Base-by-base conservation (phyloP, 257 asterid genomes). In the Leptodermis oblonga region DNA sequence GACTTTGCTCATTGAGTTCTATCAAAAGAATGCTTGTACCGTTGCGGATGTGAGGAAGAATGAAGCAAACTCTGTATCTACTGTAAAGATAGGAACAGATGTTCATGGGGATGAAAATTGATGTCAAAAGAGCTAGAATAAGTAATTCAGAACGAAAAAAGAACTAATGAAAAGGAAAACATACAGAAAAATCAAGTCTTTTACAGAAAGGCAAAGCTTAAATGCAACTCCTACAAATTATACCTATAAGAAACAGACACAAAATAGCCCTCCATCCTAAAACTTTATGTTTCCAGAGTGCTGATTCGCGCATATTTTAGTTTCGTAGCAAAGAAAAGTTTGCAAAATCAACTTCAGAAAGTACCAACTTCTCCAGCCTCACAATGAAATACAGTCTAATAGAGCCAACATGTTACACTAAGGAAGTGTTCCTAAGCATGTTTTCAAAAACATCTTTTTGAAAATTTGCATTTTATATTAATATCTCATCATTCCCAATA, bases 1-100 rank as follows among this genome's bases (percentile, higher is more conserved):
- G 74, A 85, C 88, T 71, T 85, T 90, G 80, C 70, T 86, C 98
- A 92, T 92, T 71, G 66, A 68, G 49, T 22, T 72, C 52, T 39
- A 41, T 59, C n/a, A 46, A 61, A 55, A 78, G 55, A 53, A 31
- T 71, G 53, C 59, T 56, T 65, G 36, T 31, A 28, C 36, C 17
- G 10, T 51, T 67, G 48, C 20, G 22, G n/a, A 15, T 1, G 59
- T 13, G 64, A 26, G 15, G 41, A 8, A 26, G 39, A 69, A 52
- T 0, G 31, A 62, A 42, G 31, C 46, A 59, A 58, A 62, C 34
- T 31, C 4, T 22, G 28, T 18, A 43, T 22, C 41, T 48, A 46
- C 28, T 30, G 45, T 23, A 43, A 45, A 20, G 18, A n/a, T n/a
- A 18, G 37, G 33, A 46, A 37, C 3, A 17, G 34, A 67, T 26